phyloP scores from a whole-genome alignment of 1,284 basidiomycete species.

The Puccinia novopanici region DNA sequence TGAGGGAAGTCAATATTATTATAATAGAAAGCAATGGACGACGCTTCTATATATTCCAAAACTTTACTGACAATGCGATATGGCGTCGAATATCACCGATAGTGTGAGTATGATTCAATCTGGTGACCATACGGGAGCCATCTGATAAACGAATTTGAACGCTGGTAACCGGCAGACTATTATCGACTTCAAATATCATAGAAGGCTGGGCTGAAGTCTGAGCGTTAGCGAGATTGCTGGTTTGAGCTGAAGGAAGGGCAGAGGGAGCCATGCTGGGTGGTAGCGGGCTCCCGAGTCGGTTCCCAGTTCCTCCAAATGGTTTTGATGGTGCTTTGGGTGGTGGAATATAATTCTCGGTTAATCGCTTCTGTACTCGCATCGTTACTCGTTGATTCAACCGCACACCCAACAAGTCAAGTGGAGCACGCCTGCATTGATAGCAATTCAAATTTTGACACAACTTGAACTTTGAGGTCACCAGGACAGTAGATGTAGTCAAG shows the following conservation, averaged over 20 bases:
- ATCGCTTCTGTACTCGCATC: conserved; percentile 75
- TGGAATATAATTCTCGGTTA: conserved; percentile 72
- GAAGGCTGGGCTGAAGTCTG: conserved; percentile 58
- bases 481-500: conserved; percentile 17
- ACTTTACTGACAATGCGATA: conserved; percentile 77
- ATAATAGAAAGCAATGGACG: not conserved
- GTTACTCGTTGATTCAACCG: conserved; percentile 79
- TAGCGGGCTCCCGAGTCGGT: conserved; percentile 70
- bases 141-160: conserved; percentile 89
- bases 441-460: conserved; percentile 70
- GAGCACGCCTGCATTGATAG: conserved; percentile 75
- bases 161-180: conserved; percentile 76
- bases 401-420: conserved; percentile 76
- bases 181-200: conserved; percentile 75
- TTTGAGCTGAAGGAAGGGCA: not conserved
- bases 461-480: not conserved
- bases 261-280: conserved; percentile 7
- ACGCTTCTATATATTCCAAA: not conserved
- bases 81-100: conserved; percentile 81
- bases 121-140: conserved; percentile 83
- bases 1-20: not conserved
- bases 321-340: conserved; percentile 61
- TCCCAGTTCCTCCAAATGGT: conserved; percentile 75
- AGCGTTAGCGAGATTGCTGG: conserved; percentile 32
- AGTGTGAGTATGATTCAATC: conserved; percentile 90